phyloP scores from a whole-genome alignment of 495 filamentous ascomycete species.

The Niebla homalea region DNA sequence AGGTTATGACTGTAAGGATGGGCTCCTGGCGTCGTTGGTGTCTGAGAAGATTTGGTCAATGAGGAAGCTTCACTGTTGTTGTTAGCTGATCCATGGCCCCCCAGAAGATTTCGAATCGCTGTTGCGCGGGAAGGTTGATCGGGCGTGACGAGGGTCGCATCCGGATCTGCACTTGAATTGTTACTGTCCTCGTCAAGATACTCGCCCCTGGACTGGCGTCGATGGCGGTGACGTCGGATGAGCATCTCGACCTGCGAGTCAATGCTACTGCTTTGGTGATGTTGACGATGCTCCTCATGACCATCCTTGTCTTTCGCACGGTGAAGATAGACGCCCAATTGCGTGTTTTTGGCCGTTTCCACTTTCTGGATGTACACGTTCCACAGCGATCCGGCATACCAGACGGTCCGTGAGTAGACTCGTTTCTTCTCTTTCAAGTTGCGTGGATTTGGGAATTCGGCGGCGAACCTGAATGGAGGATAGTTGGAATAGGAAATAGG shows the following conservation, averaged over 20 bases:
- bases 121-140: conserved; percentile 12
- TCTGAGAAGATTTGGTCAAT: conserved; percentile 16
- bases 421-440: conserved; percentile 46
- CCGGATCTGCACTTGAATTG: conserved; percentile 28
- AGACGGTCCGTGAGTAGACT: conserved; percentile 48
- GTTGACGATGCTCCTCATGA: conserved; percentile 25
- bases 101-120: conserved; percentile 15
- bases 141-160: conserved; percentile 16
- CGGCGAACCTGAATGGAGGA: conserved; percentile 46
- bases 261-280: conserved; percentile 23
- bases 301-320: conserved; percentile 44
- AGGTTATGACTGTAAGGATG: conserved; percentile 7
- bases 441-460: conserved; percentile 43
- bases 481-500: conserved; percentile 39
- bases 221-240: conserved; percentile 25
- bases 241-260: conserved; percentile 38
- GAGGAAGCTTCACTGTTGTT: conserved; percentile 12
- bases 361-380: conserved; percentile 53
- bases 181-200: conserved; percentile 26
- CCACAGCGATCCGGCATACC: conserved; percentile 47
- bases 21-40: conserved; percentile 7
- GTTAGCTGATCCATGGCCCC: conserved; percentile 7
- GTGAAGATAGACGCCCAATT: conserved; percentile 48
- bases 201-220: conserved; percentile 10
- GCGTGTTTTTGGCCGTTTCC: conserved; percentile 36